Evolutionary conservation across 75 land plant genomes (phyloP).

Genomic region (Selaginella tamariscina): DNA sequence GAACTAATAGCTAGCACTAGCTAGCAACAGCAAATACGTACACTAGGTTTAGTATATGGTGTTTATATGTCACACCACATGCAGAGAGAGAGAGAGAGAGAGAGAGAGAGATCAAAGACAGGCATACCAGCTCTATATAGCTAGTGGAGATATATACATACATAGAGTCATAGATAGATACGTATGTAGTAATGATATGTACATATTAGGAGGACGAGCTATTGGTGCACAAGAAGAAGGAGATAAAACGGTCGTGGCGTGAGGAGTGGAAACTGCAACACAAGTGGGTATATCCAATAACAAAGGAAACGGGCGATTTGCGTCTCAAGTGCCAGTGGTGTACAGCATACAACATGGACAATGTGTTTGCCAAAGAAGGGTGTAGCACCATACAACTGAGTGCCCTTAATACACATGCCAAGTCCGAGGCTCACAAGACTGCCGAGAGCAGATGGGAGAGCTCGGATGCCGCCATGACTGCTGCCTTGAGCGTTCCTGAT

Average conservation of each 20-base stretch:
- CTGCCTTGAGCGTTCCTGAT: neutral
- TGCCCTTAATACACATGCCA: slow-evolving; percentile 11
- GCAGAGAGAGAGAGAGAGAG: neutral
- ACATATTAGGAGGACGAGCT: neutral
- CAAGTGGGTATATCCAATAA: slow-evolving; percentile 4
- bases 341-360: slow-evolving; percentile 6
- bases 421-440: slow-evolving; percentile 9
- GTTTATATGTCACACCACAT: neutral
- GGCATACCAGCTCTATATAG: neutral
- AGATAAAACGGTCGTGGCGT: slow-evolving; percentile 8
- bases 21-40: neutral
- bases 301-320: neutral
- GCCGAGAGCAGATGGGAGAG: slow-evolving; percentile 7
- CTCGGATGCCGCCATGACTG: neutral
- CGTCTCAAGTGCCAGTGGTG: slow-evolving; percentile 10
- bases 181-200: neutral
- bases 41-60: neutral
- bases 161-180: neutral
- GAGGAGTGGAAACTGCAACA: slow-evolving; percentile 10
- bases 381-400: slow-evolving; percentile 12
- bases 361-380: slow-evolving; percentile 9
- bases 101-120: neutral
- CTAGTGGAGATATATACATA: neutral
- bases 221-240: slow-evolving; percentile 4
- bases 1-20: too few species aligned